These are phyloP conservation scores for Gentiana straminea DNA, from an alignment of 257 asterid genomes.

Conservation along the genomic window DNA sequence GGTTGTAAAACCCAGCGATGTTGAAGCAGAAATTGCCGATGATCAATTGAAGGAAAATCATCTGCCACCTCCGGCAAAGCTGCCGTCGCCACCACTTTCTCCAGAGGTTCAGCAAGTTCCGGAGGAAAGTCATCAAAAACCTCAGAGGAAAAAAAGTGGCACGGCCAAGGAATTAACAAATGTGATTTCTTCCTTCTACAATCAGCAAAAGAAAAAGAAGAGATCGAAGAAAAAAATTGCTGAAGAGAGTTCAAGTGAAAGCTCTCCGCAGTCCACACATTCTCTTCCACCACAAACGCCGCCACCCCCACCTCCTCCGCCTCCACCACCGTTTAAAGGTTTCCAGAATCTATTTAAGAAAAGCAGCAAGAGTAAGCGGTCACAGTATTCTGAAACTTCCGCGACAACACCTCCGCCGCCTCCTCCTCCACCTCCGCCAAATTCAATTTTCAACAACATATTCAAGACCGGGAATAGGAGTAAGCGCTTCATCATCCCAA, in stretches of 20 bases:
- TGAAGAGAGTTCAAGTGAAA: slow-evolving; percentile 30
- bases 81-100: slow-evolving; percentile 13
- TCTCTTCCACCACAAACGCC: slow-evolving; percentile 30
- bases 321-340: slow-evolving; percentile 47
- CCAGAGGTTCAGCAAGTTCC: slow-evolving; percentile 23
- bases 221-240: slow-evolving; percentile 34
- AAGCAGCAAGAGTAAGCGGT: slow-evolving; percentile 50
- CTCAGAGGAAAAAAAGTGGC: slow-evolving; percentile 48
- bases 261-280: slow-evolving; percentile 26
- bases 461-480: slow-evolving; percentile 51
- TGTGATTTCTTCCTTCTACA: slow-evolving; percentile 55
- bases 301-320: slow-evolving; percentile 60
- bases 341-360: slow-evolving; percentile 62
- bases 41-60: slow-evolving; percentile 12
- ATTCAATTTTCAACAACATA: slow-evolving; percentile 51
- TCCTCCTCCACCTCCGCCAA: slow-evolving; percentile 60
- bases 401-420: slow-evolving; percentile 47
- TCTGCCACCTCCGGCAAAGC: slow-evolving; percentile 17
- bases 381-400: slow-evolving; percentile 38
- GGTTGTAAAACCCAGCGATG: slow-evolving; percentile 17
- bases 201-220: slow-evolving; percentile 48
- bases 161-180: slow-evolving; percentile 59
- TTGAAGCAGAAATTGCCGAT: slow-evolving; percentile 12
- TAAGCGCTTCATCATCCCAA: slow-evolving; percentile 31
- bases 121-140: slow-evolving; percentile 14